Conservation (phyloP, 2,329 filamentous ascomycete species). For the Botrytis pseudocinerea region DNA sequence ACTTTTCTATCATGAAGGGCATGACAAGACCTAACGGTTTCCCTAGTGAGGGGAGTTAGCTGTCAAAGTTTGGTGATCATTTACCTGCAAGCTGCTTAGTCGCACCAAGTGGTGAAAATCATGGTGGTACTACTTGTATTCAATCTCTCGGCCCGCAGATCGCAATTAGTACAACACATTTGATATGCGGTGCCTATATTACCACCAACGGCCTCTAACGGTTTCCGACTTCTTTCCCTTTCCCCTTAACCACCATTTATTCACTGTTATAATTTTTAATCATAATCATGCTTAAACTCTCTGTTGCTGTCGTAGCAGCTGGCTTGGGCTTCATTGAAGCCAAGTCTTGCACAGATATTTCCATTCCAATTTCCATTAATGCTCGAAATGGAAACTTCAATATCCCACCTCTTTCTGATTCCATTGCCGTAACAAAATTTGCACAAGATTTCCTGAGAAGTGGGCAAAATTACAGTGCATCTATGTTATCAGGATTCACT, state of each 20-base stretch:
- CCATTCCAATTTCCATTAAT: constrained; percentile 19
- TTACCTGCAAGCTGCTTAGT: background rate
- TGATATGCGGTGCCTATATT: background rate
- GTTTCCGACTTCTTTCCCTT: background rate
- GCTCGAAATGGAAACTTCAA: constrained; percentile 20
- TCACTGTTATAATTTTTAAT: background rate
- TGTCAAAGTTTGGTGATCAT: background rate
- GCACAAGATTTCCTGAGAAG: constrained; percentile 5
- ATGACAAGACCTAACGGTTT: background rate
- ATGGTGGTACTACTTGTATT: background rate
- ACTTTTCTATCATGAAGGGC: background rate
- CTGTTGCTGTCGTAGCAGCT: background rate
- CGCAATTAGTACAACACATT: background rate
- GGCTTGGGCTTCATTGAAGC: constrained; percentile 16
- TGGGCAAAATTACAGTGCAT: constrained; percentile 19
- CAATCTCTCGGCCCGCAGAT: background rate
- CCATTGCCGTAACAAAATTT: constrained; percentile 15
- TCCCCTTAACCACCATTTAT: background rate
- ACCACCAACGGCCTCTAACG: background rate
- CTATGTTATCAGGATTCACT: background rate
- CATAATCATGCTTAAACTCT: constrained; percentile 14
- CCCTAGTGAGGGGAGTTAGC: background rate
- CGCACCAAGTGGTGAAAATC: background rate
- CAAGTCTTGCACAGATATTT: constrained; percentile 12
- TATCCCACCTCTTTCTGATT: constrained; percentile 4